Evolutionary conservation across 768 basidiomycete genomes (phyloP).

Genomic region (Pleurotus tuber-regium): DNA sequence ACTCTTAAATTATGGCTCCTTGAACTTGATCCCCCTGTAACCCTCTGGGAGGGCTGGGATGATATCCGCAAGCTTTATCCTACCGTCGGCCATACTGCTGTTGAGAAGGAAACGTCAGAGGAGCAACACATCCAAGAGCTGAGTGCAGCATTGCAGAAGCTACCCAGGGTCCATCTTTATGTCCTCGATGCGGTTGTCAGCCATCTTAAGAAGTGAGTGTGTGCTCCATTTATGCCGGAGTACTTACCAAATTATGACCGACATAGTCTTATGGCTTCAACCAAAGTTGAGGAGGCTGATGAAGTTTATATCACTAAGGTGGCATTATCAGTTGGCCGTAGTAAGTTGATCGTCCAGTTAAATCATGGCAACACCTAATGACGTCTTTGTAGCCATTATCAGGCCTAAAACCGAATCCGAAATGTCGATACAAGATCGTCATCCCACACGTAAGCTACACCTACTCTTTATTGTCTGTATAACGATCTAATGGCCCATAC

Average conservation of each 20-base stretch:
- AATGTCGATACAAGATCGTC: slow-evolving; percentile 87
- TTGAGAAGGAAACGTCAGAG: slow-evolving; percentile 50
- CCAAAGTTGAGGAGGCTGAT: slow-evolving; percentile 65
- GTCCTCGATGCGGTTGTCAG: slow-evolving; percentile 76
- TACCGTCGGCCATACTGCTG: slow-evolving; percentile 31
- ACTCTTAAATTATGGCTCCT: slow-evolving; percentile 85
- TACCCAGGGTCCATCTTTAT: slow-evolving; percentile 78
- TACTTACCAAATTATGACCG: slow-evolving; percentile 5
- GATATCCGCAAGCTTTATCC: slow-evolving; percentile 89
- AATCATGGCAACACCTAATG: not conserved
- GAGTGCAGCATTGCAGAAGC: slow-evolving; percentile 56
- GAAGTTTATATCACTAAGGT: slow-evolving; percentile 87
- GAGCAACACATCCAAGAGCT: slow-evolving; percentile 65
- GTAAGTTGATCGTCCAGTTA: slow-evolving; percentile 42
- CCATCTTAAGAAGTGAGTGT: slow-evolving; percentile 68
- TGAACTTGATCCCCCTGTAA: slow-evolving; percentile 88
- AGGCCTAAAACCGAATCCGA: slow-evolving; percentile 82
- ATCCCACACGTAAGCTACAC: slow-evolving; percentile 62
- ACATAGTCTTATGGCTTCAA: slow-evolving; percentile 64
- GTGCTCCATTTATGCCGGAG: not conserved
- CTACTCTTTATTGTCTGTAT: not conserved
- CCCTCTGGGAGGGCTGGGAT: slow-evolving; percentile 89
- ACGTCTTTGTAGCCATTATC: slow-evolving; percentile 57
- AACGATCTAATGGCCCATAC: too few relatives aligned
- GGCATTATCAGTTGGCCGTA: slow-evolving; percentile 80